Base-by-base conservation (phyloP, 2,329 filamentous ascomycete genomes). In the Sclerotinia borealis region DNA sequence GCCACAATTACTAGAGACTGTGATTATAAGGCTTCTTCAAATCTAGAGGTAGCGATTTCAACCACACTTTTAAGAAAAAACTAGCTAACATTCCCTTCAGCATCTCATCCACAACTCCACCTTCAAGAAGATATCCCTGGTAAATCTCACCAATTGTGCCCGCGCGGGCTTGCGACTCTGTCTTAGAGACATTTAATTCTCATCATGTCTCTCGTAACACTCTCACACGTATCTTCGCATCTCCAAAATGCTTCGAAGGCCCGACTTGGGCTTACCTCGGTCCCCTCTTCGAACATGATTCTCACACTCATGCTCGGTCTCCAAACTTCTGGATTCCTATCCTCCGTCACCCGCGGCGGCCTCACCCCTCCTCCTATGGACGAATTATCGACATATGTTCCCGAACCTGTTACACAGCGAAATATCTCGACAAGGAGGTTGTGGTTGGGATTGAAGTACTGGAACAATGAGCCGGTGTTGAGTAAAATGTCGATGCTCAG, bases 381-480 rank as follows among this genome's bases (percentile, higher is more conserved):
- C 68, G 68, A 75, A 4, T 75, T 83, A 22, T 77, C 80, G 15
- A 79, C 78, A 13, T 76, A 77, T 63, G 77, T 79, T 4, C 74
- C 76, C 5, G 80, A 85, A 69, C 80, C 80, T 1, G 77, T 84
- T 41, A 85, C 82, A 59, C 79, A 80, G 66, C 76, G 76, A 64
- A 91, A 91, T 71, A 79, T 89, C 34, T 80, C 86, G 1, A 80
- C 80, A 55, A 77, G 87, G 68, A 77, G 88, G 63, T 76, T 91
- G 69, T 91, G 88, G 88, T 76, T 91, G 19, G 88, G 87, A 1
- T 72, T 91, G 73, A 91, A 91, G 76, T 91, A 91, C 77, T 89
- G 85, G 82, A 85, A 89, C 66, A 89, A 86, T 70, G 80, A 86
- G 72, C 86, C 88, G 0, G 88, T 91, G 51, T 75, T 91, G 67